Conservation (phyloP, 2,329 filamentous ascomycete genomes). For the Botrytis byssoidea region DNA sequence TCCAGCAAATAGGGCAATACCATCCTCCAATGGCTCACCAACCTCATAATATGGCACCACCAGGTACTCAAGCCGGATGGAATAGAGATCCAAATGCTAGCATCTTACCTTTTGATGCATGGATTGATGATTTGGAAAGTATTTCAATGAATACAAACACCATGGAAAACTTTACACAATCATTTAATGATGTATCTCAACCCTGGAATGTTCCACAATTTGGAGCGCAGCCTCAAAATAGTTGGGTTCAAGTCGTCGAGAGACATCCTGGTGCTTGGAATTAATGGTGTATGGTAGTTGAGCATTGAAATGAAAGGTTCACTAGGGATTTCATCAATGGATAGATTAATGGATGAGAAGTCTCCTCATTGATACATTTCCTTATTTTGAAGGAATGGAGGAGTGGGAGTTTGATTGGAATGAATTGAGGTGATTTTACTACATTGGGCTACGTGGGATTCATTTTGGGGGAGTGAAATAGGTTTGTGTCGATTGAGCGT, state of each 20-base stretch:
- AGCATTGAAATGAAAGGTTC: background rate
- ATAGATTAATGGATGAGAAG: background rate
- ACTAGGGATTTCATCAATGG: background rate
- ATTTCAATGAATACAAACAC: slow-evolving; percentile 21
- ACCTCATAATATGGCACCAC: slow-evolving; percentile 19
- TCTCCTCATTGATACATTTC: background rate
- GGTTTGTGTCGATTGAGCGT: background rate
- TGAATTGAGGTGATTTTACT: slow-evolving; percentile 1
- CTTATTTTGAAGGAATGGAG: background rate
- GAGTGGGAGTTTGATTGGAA: background rate
- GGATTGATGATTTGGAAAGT: slow-evolving; percentile 18
- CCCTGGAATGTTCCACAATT: slow-evolving; percentile 14
- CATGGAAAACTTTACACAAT: slow-evolving; percentile 20
- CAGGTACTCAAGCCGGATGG: slow-evolving; percentile 16
- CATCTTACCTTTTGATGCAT: slow-evolving; percentile 7
- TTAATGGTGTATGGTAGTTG: background rate
- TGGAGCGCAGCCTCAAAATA: slow-evolving; percentile 1
- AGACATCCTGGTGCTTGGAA: slow-evolving; percentile 4
- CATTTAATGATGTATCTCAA: slow-evolving; percentile 10
- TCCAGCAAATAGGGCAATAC: slow-evolving; percentile 17
- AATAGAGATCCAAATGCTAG: slow-evolving; percentile 8
- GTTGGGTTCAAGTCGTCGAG: background rate
- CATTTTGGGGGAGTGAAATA: background rate
- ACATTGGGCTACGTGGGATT: background rate
- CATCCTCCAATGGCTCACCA: slow-evolving; percentile 16